These are phyloP conservation scores for Starmera quercuum DNA, from an alignment of 805 yeast genomes.

Conservation along the genomic window DNA sequence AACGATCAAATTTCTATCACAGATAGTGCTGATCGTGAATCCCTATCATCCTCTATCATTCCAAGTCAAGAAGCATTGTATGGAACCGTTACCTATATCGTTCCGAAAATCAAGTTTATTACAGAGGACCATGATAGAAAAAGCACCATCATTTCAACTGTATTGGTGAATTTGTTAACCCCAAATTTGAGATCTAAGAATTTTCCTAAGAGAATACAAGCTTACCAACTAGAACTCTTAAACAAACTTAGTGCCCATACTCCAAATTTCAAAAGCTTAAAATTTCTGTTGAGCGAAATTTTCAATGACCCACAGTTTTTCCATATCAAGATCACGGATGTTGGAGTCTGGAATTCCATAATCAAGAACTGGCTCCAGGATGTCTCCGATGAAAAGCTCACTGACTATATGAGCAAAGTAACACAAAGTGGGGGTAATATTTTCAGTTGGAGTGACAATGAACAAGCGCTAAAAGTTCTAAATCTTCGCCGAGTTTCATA, in stretches of 20 bases:
- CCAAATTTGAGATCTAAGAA: slow-evolving; percentile 45
- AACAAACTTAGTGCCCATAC: slow-evolving; percentile 18
- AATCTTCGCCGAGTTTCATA: slow-evolving; percentile 59
- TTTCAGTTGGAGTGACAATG: slow-evolving; percentile 72
- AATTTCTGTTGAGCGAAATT: slow-evolving; percentile 50
- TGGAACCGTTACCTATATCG: slow-evolving; percentile 29
- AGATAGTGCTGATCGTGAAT: slow-evolving; percentile 1
- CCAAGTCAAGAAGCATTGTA: slow-evolving; percentile 37
- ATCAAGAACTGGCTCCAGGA: slow-evolving; percentile 55
- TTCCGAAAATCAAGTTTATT: slow-evolving; percentile 31
- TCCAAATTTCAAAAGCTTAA: slow-evolving; percentile 51
- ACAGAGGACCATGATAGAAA: slow-evolving; percentile 58
- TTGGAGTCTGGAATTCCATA: slow-evolving; percentile 44
- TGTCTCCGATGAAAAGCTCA: slow-evolving; percentile 49
- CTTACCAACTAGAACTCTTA: slow-evolving; percentile 38
- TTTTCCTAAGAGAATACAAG: slow-evolving; percentile 30
- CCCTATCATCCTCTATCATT: not conserved
- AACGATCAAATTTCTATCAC: slow-evolving; percentile 3
- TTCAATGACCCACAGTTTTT: slow-evolving; percentile 58
- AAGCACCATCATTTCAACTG: slow-evolving; percentile 36
- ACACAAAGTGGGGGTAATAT: slow-evolving; percentile 43
- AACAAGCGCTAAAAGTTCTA: slow-evolving; percentile 41
- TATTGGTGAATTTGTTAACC: slow-evolving; percentile 44
- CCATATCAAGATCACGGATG: slow-evolving; percentile 20
- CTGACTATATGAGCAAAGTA: slow-evolving; percentile 35